Base-by-base conservation (phyloP, 768 basidiomycete genomes). In the Pulveroboletus sp. region DNA sequence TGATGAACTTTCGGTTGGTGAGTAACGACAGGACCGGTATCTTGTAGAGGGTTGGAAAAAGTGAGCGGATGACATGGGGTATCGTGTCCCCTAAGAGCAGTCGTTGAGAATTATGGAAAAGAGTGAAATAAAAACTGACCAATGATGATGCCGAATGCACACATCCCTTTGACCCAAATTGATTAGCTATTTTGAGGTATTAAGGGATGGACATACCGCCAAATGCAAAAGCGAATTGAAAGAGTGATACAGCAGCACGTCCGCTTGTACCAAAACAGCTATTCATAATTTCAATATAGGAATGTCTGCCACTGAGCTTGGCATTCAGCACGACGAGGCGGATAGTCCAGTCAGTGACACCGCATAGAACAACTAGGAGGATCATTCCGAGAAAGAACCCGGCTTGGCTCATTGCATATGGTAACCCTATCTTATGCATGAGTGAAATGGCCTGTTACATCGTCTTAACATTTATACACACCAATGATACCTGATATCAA, bases 201-300 rank as follows among this genome's bases (percentile, higher is more conserved):
- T 17, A 23, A 49, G 30, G 26, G 41, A 37, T 16, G 11, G 38
- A 52, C 80, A 45, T 61, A 85, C 93, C 94, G 60, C 96, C 96
- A 56, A 96, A 96, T 8, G 96, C 96, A 64, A 99, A 98, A 4
- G 93, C 76, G 63, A 99, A 98, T 65, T 98, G 96, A 64, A 99
- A 98, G 67, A 97, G 86, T 0, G 94, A 95, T 16, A 96, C 91
- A 1, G 91, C 90, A 2, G 91, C 90, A 44, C 92, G 81, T n/a
- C 96, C 96, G 45, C 83, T 85, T 12, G 80, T 68, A 7, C 96
- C 96, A 68, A 94, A 99, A 68, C 90, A 94, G 43, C 83, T 86
- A 63, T 89, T 75, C 93, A 97, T 95, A 47, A 96, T 87, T 57
- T 87, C 93, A 50, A 94, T 93, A 63, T 97, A 97, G 2, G 91